Conservation (phyloP, 345 rosid genomes). For the Citrus glauca region DNA sequence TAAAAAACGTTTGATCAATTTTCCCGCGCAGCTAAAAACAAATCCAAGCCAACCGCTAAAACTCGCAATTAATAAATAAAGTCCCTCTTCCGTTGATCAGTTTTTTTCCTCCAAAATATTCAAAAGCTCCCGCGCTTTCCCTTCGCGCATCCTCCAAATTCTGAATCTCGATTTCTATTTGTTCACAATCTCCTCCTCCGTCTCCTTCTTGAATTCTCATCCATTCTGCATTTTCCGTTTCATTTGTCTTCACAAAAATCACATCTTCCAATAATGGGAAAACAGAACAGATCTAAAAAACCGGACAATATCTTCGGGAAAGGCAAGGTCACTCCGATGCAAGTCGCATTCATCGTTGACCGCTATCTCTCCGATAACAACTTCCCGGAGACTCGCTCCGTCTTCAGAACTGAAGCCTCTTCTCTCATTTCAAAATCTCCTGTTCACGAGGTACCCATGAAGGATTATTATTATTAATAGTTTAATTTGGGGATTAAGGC, state of each 20-base stretch:
- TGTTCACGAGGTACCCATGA: conserved; percentile 40
- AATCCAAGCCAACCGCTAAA: conserved; percentile 1
- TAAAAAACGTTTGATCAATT: neutral
- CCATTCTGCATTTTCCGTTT: neutral
- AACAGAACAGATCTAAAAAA: conserved; percentile 42
- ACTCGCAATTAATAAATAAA: neutral
- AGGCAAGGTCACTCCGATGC: conserved; percentile 69
- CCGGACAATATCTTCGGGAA: conserved; percentile 36
- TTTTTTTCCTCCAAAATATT: neutral
- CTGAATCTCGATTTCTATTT: neutral
- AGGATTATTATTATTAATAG: neutral
- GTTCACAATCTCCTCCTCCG: neutral
- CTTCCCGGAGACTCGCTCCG: conserved; percentile 48
- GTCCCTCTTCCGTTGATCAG: neutral
- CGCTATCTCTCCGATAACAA: conserved; percentile 74
- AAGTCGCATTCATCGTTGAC: conserved; percentile 80
- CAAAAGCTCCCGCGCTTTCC: conserved; percentile 23
- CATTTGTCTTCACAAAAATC: neutral
- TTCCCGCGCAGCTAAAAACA: neutral
- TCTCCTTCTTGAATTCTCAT: neutral
- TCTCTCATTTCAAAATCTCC: conserved; percentile 72
- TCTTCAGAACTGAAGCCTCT: conserved; percentile 64
- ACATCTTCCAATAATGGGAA: conserved; percentile 37
- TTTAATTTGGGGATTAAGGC: neutral
- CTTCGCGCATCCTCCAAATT: neutral